These are phyloP conservation scores for Plicaturopsis crispa DNA, from an alignment of 768 basidiomycete species.

Conservation along the genomic window DNA sequence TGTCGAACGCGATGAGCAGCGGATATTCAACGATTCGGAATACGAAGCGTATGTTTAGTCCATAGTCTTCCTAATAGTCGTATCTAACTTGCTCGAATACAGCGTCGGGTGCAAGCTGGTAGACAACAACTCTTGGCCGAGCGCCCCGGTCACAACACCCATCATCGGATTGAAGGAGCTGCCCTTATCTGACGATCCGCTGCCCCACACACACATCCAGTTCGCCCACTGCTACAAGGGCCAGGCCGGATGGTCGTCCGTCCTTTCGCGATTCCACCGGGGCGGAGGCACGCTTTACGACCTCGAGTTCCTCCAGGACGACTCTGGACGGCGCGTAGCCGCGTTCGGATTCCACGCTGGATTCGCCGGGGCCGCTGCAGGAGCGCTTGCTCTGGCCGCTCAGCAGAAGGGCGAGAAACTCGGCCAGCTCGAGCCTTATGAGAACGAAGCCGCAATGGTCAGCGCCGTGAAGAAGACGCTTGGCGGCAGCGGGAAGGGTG, in stretches of 20 bases:
- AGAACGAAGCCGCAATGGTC: conserved; percentile 83
- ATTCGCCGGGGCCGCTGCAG: conserved; percentile 94
- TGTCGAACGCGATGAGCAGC: conserved; percentile 89
- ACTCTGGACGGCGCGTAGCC: conserved; percentile 80
- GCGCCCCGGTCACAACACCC: conserved; percentile 61
- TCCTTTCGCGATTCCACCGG: conserved; percentile 78
- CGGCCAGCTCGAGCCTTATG: conserved; percentile 70
- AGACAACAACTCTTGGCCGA: conserved; percentile 83
- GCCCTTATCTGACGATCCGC: conserved; percentile 70
- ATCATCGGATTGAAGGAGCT: conserved; percentile 98
- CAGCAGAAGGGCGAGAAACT: conserved; percentile 53
- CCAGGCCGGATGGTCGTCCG: conserved; percentile 86
- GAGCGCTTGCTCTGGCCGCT: conserved; percentile 73
- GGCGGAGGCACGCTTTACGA: conserved; percentile 89
- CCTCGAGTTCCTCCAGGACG: conserved; percentile 90
- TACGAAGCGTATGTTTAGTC: conserved; percentile 78
- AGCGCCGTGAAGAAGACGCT: conserved; percentile 57
- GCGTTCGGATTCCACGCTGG: conserved; percentile 98
- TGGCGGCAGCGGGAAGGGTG: conserved; percentile 59
- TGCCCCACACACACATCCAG: conserved; percentile 94
- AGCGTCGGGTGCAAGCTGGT: conserved; percentile 91
- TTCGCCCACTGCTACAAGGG: conserved; percentile 98
- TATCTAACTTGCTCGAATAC: conserved; percentile 4
- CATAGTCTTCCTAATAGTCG: conserved; percentile 5
- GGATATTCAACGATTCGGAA: conserved; percentile 91